A percentile compares a stretch with the other conserved stretches of the same genome.
These are phyloP conservation scores for Neurospora sp. DNA, from an alignment of 495 filamentous ascomycete species.

Conservation along the genomic window DNA sequence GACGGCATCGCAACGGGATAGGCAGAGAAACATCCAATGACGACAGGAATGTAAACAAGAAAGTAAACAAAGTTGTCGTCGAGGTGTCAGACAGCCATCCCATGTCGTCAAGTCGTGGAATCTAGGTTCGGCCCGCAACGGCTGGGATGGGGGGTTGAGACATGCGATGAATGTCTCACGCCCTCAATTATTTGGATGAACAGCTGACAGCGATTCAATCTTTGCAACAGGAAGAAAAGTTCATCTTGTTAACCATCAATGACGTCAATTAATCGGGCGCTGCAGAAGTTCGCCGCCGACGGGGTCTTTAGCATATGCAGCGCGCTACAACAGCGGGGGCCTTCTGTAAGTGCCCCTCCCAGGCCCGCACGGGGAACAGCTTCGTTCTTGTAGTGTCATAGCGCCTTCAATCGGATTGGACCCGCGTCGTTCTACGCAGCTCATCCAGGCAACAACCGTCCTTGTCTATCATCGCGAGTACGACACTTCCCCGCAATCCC, in stretches of 20 bases:
- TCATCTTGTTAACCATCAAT: neutral
- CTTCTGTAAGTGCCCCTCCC: neutral
- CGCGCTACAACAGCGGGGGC: neutral
- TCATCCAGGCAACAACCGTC: neutral
- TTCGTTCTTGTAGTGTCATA: neutral
- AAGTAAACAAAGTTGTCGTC: neutral
- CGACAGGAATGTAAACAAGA: neutral
- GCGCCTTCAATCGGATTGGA: neutral
- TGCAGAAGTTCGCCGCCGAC: too few relatives aligned
- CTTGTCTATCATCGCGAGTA: neutral
- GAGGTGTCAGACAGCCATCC: neutral
- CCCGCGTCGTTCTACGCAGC: neutral
- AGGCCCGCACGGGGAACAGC: neutral
- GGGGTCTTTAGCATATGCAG: neutral
- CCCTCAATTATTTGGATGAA: neutral
- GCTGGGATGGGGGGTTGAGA: neutral
- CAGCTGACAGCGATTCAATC: neutral
- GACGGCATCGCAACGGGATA: neutral
- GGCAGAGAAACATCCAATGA: neutral
- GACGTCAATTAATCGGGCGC: neutral
- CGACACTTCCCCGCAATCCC: constrained; percentile 4
- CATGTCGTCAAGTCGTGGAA: neutral
- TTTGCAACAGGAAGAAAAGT: neutral
- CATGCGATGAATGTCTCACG: neutral
- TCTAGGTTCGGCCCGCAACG: neutral